Base-by-base conservation (phyloP, 768 basidiomycete genomes). In the Hygrocybe coccinea region DNA sequence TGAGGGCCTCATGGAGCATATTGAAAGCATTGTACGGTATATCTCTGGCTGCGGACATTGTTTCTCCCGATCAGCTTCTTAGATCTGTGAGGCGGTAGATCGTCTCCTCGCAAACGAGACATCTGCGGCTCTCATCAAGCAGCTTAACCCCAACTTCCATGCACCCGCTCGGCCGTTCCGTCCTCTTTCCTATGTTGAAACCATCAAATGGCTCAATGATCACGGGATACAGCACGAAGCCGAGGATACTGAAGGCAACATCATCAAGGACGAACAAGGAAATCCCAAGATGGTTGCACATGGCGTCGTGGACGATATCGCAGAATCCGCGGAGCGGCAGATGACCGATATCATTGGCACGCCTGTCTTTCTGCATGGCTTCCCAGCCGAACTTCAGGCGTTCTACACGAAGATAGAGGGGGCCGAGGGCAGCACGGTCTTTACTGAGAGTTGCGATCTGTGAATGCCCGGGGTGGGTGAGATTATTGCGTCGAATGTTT, bases 381-480 rank as follows among this genome's bases (percentile, higher is more conserved):
- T 98, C 85, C 97, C 97, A 1, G 89, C 86, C 19, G 86, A 91
- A 67, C 79, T 98, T 62, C 97, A 98, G 76, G 85, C 91, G 19
- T 99, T 99, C 72, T 98, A 98, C 74, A 98, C 98, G 97, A 89
- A 94, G 78, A 88, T 82, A 71, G 82, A 88, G 60, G 79, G 83
- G 6, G 73, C 71, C 21, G 65, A 72, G 56, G 73, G 71, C 4
- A 79, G 79, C 17, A 76, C 74, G 35, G 74, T 80, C 41, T 93
- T 79, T 72, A 98, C 97, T 1, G 97, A 99, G 78, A 94, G 91
- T 67, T 94, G 92, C 61, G 97, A 98, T 74, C 72, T 99, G 63
- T 79, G 98, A 63, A 97, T 98, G 86, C 97, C 95, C 6, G 89
- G 89, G 60, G 97, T 99, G n/a, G 95, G 95, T 51, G 97, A 98